These are phyloP conservation scores for Microdochium bolleyi DNA, from an alignment of 2,329 filamentous ascomycete genomes.

Conservation along the genomic window DNA sequence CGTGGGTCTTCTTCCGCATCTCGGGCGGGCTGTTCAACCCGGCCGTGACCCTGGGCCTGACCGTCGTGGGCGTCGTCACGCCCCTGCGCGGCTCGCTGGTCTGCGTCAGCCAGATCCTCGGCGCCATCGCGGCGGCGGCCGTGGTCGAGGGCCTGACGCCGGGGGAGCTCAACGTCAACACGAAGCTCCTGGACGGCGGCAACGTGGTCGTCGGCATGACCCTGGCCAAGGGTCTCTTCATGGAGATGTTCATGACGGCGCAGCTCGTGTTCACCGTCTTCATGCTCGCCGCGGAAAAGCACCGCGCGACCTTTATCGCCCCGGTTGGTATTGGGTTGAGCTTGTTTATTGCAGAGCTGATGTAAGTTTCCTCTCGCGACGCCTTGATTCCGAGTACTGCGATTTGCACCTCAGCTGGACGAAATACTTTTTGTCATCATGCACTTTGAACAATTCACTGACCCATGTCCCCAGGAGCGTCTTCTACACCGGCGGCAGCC, in stretches of 20 bases:
- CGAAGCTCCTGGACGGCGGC: constrained; percentile 22
- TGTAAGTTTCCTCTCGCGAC: constrained; percentile 11
- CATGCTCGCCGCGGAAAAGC: constrained; percentile 55
- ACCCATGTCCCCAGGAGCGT: constrained; percentile 14
- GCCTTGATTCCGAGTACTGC: too few relatives aligned
- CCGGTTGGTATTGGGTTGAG: constrained; percentile 55
- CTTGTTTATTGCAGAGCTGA: constrained; percentile 40
- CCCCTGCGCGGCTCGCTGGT: constrained; percentile 32
- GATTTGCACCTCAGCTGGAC: too few relatives aligned
- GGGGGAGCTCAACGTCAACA: constrained; percentile 34
- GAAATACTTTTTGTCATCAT: too few relatives aligned
- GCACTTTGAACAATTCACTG: too few relatives aligned
- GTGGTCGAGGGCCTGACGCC: constrained; percentile 40
- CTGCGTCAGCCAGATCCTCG: constrained; percentile 38
- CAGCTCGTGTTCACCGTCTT: constrained; percentile 45
- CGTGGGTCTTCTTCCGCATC: constrained; percentile 35
- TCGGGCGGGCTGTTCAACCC: constrained; percentile 22
- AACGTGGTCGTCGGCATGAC: constrained; percentile 26
- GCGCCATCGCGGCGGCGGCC: constrained; percentile 38
- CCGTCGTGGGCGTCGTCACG: constrained; percentile 34
- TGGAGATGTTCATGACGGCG: constrained; percentile 45
- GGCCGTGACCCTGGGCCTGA: constrained; percentile 35
- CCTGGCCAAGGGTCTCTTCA: constrained; percentile 39
- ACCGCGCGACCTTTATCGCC: constrained; percentile 53
- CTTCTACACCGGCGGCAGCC: constrained; percentile 13